Base-by-base conservation (phyloP, 169 alveolate genomes). In the Theileria annulata region DNA sequence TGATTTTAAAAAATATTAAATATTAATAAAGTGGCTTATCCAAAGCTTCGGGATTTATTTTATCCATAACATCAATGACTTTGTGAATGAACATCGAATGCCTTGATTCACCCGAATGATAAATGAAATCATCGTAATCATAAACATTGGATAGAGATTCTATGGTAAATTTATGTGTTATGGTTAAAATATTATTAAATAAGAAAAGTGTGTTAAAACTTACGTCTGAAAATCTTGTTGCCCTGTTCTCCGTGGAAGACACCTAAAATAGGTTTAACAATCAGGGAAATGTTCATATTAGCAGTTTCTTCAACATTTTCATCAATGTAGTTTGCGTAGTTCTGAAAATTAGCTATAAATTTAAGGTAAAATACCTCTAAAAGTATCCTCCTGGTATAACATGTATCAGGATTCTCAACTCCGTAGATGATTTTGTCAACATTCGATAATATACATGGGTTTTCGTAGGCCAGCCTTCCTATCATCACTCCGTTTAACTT, bases 391-490 rank as follows among this genome's bases (percentile, higher is more conserved):
- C 95, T 75, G 42, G 93, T 91, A 27, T 85, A 79, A 68, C 86
- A 77, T 27, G 93, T 84, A 3, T 75, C 64, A 4, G 75, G 63
- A 19, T 85, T 81, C 25, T 23, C 63, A 3, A 71, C 77, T 9
- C 92, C 92, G 78, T 92, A 92, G 2, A 92, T 75, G 62, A 75
- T 80, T 25, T 72, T 75, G 79, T 92, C 96, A 12, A 90, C 93
- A 30, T 88, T 78, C 21, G 92, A 80, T 56, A 92, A 54, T 31
- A 79, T 75, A 71, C 91, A 88, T 56, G 93, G 94, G 86, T 92
- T 92, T 48, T 92, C 95, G 92, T 89, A 87, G 59, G 94, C 92
- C 71, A 90, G 78, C 51, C 96, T 82, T 17, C 96, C 96, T n/a
- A 92, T 80, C 96, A 92, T 92, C 23, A 92, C 94, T 28, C 96